These are phyloP conservation scores for Metarhizium robertsii DNA, from an alignment of 2,329 filamentous ascomycete genomes.

Conservation along the genomic window DNA sequence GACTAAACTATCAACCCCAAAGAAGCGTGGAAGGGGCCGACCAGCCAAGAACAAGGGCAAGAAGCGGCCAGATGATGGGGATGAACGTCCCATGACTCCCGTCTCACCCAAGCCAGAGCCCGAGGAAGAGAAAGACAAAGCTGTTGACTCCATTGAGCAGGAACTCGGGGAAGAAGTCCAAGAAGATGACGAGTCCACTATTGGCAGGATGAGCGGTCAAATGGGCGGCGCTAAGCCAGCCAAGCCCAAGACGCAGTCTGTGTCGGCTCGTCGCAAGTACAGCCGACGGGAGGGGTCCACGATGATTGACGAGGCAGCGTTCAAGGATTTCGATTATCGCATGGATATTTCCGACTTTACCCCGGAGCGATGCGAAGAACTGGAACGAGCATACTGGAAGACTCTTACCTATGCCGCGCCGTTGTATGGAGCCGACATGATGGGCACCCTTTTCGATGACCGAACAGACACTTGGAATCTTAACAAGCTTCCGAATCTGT, in stretches of 20 bases:
- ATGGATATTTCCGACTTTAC: conserved; percentile 86
- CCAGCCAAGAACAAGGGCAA: conserved; percentile 28
- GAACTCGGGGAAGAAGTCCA: conserved; percentile 33
- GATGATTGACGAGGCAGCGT: conserved; percentile 79
- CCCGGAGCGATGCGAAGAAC: conserved; percentile 81
- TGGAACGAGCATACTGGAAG: conserved; percentile 95
- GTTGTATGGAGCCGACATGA: conserved; percentile 93
- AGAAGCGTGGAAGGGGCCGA: conserved; percentile 30
- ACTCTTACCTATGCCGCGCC: conserved; percentile 91
- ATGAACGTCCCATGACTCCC: conserved; percentile 49
- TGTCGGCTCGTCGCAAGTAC: conserved; percentile 79
- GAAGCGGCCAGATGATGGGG: conserved; percentile 29
- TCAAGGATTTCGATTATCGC: conserved; percentile 83
- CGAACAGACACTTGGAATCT: conserved; percentile 82
- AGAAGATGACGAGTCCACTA: conserved; percentile 33
- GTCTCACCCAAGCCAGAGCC: conserved; percentile 40
- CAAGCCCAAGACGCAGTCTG: conserved; percentile 60
- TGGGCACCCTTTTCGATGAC: conserved; percentile 88
- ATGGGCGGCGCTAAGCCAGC: conserved; percentile 41
- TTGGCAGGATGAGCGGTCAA: conserved; percentile 24
- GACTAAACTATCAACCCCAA: conserved; percentile 23
- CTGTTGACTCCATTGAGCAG: conserved; percentile 40
- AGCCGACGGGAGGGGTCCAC: conserved; percentile 70
- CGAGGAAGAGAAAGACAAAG: conserved; percentile 19
- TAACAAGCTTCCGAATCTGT: conserved; percentile 83